phyloP scores from a whole-genome alignment of 2,329 filamentous ascomycete species.

The Escovopsis weberi region DNA sequence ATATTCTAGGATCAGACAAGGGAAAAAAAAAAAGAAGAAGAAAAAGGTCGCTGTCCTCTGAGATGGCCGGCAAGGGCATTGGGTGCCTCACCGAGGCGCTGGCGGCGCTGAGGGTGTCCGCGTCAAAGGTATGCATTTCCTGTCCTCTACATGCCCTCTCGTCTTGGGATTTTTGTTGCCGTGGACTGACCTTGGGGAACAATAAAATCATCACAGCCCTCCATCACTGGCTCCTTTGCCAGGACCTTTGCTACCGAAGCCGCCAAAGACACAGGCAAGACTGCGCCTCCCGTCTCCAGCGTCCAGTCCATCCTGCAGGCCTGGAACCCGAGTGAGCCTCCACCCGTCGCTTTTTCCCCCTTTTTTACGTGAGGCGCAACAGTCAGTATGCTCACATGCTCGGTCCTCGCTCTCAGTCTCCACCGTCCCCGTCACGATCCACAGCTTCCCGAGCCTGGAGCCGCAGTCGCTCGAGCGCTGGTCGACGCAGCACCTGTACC shows the following conservation, averaged over 20 bases:
- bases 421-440: slow-evolving; percentile 70
- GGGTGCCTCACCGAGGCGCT: slow-evolving; percentile 39
- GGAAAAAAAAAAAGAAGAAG: slow-evolving; percentile 5
- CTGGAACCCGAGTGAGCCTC: slow-evolving; percentile 31
- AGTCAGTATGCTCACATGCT: background rate
- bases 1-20: background rate
- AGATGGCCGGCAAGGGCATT: slow-evolving; percentile 27
- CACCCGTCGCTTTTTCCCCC: background rate
- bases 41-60: no score
- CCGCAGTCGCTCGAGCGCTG: slow-evolving; percentile 66
- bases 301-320: slow-evolving; percentile 22
- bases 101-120: slow-evolving; percentile 31
- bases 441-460: slow-evolving; percentile 81
- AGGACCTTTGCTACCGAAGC: slow-evolving; percentile 44
- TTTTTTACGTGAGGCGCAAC: background rate
- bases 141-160: no score
- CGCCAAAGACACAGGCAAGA: slow-evolving; percentile 15
- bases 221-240: slow-evolving; percentile 21
- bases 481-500: slow-evolving; percentile 65
- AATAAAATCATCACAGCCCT: no score
- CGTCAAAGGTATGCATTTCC: slow-evolving; percentile 17
- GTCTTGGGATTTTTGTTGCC: no score
- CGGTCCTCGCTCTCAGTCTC: slow-evolving; percentile 24
- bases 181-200: no score
- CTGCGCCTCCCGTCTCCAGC: slow-evolving; percentile 12